Percentiles rank a stretch among this genome's conserved stretches.
These are phyloP conservation scores for Monotropa hypopitys DNA, from an alignment of 179 eudicot species.

Conservation along the genomic window DNA sequence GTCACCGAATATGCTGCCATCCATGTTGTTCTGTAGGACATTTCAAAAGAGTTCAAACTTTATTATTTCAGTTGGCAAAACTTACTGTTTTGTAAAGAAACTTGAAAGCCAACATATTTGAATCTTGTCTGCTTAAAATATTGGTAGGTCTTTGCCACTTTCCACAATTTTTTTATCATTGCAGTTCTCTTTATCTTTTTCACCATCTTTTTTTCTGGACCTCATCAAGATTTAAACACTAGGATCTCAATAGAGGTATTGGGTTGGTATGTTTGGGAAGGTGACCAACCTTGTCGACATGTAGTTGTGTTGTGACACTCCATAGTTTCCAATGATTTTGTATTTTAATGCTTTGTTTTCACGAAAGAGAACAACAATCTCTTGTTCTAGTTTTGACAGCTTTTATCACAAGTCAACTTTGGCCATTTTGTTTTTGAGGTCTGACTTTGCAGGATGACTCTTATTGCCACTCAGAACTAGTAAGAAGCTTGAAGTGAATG, in stretches of 20 bases:
- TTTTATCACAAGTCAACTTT: neutral
- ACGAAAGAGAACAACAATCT: neutral
- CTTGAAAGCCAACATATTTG: neutral
- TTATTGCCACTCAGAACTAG: neutral
- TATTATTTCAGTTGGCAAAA: neutral
- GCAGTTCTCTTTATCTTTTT: neutral
- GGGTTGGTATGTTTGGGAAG: neutral
- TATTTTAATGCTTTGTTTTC: neutral
- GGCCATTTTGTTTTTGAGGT: neutral
- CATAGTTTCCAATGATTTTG: neutral
- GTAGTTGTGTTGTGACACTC: neutral
- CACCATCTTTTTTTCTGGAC: neutral
- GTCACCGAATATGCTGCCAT: neutral
- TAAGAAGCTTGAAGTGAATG: neutral
- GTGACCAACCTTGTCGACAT: neutral
- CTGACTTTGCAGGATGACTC: neutral
- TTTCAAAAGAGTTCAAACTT: neutral
- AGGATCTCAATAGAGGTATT: neutral
- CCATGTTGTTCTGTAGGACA: neutral
- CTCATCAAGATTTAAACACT: neutral
- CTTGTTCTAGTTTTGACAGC: neutral
- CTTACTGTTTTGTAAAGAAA: neutral
- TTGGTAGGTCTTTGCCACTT: neutral
- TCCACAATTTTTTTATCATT: neutral
- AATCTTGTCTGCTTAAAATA: neutral